Conservation (phyloP, 805 yeast genomes). For the Metschnikowia santaceciliae region DNA sequence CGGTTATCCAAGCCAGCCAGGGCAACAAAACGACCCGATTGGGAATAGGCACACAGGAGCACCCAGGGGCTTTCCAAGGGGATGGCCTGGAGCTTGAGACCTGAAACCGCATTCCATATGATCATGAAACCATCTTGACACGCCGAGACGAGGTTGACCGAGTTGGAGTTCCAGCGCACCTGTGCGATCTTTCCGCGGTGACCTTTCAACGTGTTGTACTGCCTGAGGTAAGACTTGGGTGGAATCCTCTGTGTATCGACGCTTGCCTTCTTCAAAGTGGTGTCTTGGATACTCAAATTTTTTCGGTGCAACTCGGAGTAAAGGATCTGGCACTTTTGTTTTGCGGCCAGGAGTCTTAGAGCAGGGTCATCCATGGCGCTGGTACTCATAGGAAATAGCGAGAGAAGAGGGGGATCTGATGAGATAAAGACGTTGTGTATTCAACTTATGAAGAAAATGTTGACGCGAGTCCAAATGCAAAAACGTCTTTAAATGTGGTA, state of each 20-base stretch:
- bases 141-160: conserved; percentile 60
- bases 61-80: conserved; percentile 78
- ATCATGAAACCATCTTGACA: conserved; percentile 85
- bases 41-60: conserved; percentile 67
- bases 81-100: conserved; percentile 66
- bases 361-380: not conserved
- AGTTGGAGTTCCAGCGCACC: conserved; percentile 63
- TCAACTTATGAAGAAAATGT: not conserved
- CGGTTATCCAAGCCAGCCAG: conserved; percentile 81
- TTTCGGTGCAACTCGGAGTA: conserved; percentile 47
- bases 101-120: conserved; percentile 76
- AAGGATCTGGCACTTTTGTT: conserved; percentile 26
- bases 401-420: not conserved
- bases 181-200: conserved; percentile 73
- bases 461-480: not conserved
- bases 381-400: not conserved
- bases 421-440: not conserved
- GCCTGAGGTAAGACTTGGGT: conserved; percentile 22
- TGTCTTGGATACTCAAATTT: conserved; percentile 42
- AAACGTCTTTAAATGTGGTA: conserved; percentile 5
- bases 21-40: conserved; percentile 63
- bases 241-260: conserved; percentile 31
- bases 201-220: conserved; percentile 45
- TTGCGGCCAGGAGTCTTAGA: conserved; percentile 8
- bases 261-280: conserved; percentile 41